Evolutionary conservation across 768 basidiomycete genomes (phyloP).

Genomic region (Lactarius deliciosus): DNA sequence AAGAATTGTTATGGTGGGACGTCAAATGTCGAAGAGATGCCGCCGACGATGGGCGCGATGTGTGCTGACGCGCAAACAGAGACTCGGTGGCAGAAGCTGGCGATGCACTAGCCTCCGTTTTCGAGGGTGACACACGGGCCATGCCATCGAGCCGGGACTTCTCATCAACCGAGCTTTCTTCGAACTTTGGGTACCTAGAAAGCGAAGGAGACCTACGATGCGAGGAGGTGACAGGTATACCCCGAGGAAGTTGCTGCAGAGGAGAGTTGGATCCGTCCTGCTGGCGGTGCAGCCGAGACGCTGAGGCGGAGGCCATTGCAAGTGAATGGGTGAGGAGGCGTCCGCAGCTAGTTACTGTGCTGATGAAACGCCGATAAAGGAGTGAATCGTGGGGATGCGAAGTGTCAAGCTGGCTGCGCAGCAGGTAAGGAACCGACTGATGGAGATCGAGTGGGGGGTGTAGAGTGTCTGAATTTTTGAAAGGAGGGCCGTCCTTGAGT

Average conservation of each 20-base stretch:
- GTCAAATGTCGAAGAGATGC: conserved; percentile 21
- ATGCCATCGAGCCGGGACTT: conserved; percentile 15
- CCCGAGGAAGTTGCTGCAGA: conserved; percentile 12
- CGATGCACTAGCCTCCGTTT: conserved; percentile 10
- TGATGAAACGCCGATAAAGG: conserved; percentile 11
- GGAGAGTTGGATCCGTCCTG: conserved; percentile 11
- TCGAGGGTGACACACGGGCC: conserved; percentile 1
- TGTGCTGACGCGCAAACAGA: conserved; percentile 8
- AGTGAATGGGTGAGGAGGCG: background rate
- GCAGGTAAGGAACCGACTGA: background rate
- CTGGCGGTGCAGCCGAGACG: conserved; percentile 14
- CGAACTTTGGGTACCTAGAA: conserved; percentile 17
- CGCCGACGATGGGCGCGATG: conserved; percentile 12
- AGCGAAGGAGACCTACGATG: conserved; percentile 16
- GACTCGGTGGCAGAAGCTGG: background rate
- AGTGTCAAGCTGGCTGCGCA: conserved; percentile 14
- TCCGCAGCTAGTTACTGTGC: conserved; percentile 3
- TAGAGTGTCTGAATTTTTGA: background rate
- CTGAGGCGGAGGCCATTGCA: conserved; percentile 6
- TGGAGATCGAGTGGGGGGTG: background rate
- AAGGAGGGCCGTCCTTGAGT: background rate
- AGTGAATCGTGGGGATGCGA: background rate
- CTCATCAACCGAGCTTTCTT: conserved; percentile 16
- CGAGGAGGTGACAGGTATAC: conserved; percentile 16
- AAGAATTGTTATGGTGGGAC: conserved; percentile 8